Base-by-base conservation (phyloP, 345 rosid species). In the Trapa incisa region DNA sequence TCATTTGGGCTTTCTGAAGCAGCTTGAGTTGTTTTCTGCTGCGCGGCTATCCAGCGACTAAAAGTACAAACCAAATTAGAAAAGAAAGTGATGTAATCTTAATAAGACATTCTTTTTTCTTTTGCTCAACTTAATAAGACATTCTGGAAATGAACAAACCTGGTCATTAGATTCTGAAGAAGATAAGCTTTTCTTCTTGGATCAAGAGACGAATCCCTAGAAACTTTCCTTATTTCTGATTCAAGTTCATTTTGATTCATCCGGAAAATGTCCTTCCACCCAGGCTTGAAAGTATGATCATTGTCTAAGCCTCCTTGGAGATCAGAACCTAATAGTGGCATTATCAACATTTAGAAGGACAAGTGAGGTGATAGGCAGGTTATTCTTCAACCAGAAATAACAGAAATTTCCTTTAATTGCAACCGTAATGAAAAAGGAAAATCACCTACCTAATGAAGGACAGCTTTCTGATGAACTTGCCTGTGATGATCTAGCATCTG, bases 181-280 rank as follows among this genome's bases (percentile, higher is more conserved):
- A 86, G 87, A 71, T 83, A 84, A 3, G 84, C 83, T 81, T 86
- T 84, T 75, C 92, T 80, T 76, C 89, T 81, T 61, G 86, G 89
- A 75, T 86, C 92, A 74, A 84, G 87, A 64, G 87, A 76, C 6
- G 87, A 72, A 67, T 86, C 89, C 60, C 73, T 73, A 61, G 80
- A 84, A 77, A 86, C 92, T 72, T 82, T 80, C 74, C 89, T 79
- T 73, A 86, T 86, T 74, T 82, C 88, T 39, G 89, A 78, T 71
- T 86, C 92, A 4, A 86, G 89, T 74, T 86, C 89, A 78, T 75
- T 84, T 78, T 86, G 83, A 74, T 86, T 86, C 89, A 86, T 82
- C 12, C 91, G 89, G 73, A 92, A 92, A 43, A 92, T 89, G 77
- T 89, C 96, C 66, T 87, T 87, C 96, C 96, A 86, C 42, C 98